Base-by-base conservation (phyloP, 2,329 filamentous ascomycete genomes). In the Ophiosphaerella herpotricha region DNA sequence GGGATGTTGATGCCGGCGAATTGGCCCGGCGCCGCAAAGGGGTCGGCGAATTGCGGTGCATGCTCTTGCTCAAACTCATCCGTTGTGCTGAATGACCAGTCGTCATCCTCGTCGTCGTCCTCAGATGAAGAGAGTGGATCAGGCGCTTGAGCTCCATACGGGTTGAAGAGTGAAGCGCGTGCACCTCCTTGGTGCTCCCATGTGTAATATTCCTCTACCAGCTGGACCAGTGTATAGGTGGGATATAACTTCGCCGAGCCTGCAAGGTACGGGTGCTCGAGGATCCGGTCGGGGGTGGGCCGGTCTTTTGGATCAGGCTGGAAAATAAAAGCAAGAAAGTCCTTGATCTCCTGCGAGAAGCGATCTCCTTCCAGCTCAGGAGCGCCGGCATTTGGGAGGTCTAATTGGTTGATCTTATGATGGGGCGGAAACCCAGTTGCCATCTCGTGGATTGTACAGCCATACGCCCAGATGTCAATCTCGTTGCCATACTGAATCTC, bases 401-500 rank as follows among this genome's bases (percentile, higher is more conserved):
- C 60, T 13, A 59, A 63, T 18, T 64, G 64, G n/a, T 56, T 51
- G 9, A 59, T 67, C 18, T 56, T 60, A 36, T 83, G 85, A 58
- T 89, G 88, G 0, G 90, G 90, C 2, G 89, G 89, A 14, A 86
- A 76, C 1, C 90, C 90, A 4, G 87, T 90, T 1, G 90, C 89
- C 71, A 93, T 89, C 71, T 94, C 90, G 63, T 85, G 91, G 1
- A 91, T 80, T 70, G 91, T 88, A 54, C 89, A 88, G 1, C 90
- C 90, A 67, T 90, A 91, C 2, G 90, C 89, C 90, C 90, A 94
- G 43, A 92, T 91, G 61, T 94, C 90, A 37, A 81, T 73, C 48
- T 81, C 79, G 6, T 71, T 76, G 9, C 79, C 77, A 58, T 81
- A 81, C 2, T 68, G 59, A 31, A 74, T 66, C 43, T 73, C 86